These are phyloP conservation scores for Penicillium dipodomyicola DNA, from an alignment of 495 filamentous ascomycete species.

Conservation along the genomic window DNA sequence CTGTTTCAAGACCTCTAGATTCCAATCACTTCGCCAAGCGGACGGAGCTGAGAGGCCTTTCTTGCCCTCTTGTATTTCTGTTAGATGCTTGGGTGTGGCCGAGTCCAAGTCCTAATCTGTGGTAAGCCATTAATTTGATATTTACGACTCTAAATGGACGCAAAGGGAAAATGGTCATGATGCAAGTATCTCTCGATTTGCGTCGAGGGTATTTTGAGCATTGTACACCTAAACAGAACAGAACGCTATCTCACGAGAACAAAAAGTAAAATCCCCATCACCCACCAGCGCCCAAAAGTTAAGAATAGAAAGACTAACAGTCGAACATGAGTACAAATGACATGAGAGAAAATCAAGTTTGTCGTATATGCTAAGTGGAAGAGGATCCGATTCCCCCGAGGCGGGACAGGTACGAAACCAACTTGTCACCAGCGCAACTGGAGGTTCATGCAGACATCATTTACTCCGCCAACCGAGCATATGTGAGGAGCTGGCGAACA, in stretches of 20 bases:
- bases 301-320: conserved; percentile 16
- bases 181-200: conserved; percentile 33
- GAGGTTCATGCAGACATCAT: conserved; percentile 2
- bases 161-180: conserved; percentile 25
- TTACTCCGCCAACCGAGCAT: conserved; percentile 60
- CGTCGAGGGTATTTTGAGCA: conserved; percentile 44
- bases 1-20: not conserved
- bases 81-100: not conserved
- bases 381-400: conserved; percentile 12
- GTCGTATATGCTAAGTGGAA: conserved; percentile 24
- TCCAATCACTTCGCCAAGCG: not conserved
- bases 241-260: conserved; percentile 40
- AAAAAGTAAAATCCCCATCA: conserved; percentile 22
- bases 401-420: conserved; percentile 15
- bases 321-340: conserved; percentile 37
- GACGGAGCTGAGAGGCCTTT: not conserved
- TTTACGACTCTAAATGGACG: not conserved
- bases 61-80: not conserved
- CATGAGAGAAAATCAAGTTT: conserved; percentile 30
- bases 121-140: not conserved
- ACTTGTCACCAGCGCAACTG: not conserved
- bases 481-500: conserved; percentile 70
- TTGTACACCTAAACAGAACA: conserved; percentile 39
- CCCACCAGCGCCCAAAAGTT: conserved; percentile 27
- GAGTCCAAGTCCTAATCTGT: not conserved